Base-by-base conservation (phyloP, 1,284 basidiomycete species). In the Malassezia dermatis region DNA sequence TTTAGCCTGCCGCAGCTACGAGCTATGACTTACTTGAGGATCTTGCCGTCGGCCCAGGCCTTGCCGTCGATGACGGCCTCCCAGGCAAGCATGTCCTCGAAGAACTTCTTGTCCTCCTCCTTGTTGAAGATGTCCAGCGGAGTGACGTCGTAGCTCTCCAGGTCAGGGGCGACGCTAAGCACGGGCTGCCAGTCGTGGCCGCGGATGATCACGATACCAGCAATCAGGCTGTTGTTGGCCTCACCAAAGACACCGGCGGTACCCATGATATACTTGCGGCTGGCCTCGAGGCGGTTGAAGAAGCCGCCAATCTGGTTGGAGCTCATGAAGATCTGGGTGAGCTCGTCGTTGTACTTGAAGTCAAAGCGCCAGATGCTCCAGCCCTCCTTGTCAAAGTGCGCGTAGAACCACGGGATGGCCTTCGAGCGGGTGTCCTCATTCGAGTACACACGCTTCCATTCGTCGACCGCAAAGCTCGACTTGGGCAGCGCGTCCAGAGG, bases 391-490 rank as follows among this genome's bases (percentile, higher is more conserved):
- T 95, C 91, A 77, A 83, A 90, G 81, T 89, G 89, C 71, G 61
- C 54, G 35, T 65, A 61, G 53, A 69, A 61, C 59, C 64, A 63
- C 52, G 75, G 60, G 61, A 74, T 51, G 46, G 69, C 64, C 61
- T 60, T 62, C 13, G 56, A 52, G 56, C 59, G 58, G 34, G 91
- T 95, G 54, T 95, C 91, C 78, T 86, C 85, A 85, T 96, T 96
- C 67, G 89, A 94, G 81, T 96, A 96, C 56, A 86, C 85, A 51
- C 89, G 84, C 80, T 96, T 96, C 88, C 88, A 94, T 79, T 95
- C 90, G 77, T 96, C 91, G 56, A 96, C 84, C 80, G 90, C 89
- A 80, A 95, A 86, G 13, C 81, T 78, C 17, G 87, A 89, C 79
- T 93, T 93, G 65, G 91, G 89, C 53, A 94, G 82, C 59, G 81